Percentiles rank a stretch among this genome's conserved stretches.
phyloP scores from a whole-genome alignment of 2,329 filamentous ascomycete genomes.

The Ramichloridium luteum region DNA sequence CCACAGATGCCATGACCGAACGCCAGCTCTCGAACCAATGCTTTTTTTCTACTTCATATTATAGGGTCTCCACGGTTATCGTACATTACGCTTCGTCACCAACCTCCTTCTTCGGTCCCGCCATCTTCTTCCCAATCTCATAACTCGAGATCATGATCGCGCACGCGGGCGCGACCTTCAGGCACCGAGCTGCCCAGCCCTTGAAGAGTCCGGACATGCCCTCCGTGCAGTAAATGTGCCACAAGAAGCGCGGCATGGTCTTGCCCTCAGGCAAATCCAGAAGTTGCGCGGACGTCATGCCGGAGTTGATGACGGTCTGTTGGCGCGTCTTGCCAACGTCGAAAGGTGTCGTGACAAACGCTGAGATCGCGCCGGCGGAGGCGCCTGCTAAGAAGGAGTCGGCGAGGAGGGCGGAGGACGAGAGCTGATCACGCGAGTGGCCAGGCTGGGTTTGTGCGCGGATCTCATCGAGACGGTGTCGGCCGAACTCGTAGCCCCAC shows the following conservation, averaged over 20 bases:
- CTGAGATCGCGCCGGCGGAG: constrained; percentile 69
- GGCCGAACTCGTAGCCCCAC: constrained; percentile 88
- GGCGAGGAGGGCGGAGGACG: constrained; percentile 63
- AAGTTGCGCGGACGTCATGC: constrained; percentile 27
- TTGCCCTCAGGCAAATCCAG: constrained; percentile 54
- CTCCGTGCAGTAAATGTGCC: constrained; percentile 81
- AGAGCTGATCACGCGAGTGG: constrained; percentile 36
- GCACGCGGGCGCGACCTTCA: constrained; percentile 92
- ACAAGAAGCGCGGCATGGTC: constrained; percentile 70
- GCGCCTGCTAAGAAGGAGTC: constrained; percentile 87
- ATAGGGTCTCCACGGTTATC: too few relatives aligned
- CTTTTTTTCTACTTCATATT: too few relatives aligned
- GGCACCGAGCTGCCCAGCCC: constrained; percentile 79
- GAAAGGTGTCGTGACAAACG: constrained; percentile 84
- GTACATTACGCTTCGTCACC: background rate
- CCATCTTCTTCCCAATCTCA: constrained; percentile 86
- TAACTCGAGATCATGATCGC: constrained; percentile 99
- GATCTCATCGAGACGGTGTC: constrained; percentile 56
- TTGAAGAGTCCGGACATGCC: constrained; percentile 71
- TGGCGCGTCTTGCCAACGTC: constrained; percentile 95
- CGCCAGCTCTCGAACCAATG: too few relatives aligned
- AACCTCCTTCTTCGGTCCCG: constrained; percentile 26
- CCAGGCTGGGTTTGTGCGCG: constrained; percentile 38
- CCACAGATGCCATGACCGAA: too few relatives aligned
- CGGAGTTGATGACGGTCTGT: constrained; percentile 60